A percentile compares a stretch with the other conserved stretches of the same genome.
These are phyloP conservation scores for Nannochloris sp. DNA, from an alignment of 139 green algal genomes.

Conservation along the genomic window DNA sequence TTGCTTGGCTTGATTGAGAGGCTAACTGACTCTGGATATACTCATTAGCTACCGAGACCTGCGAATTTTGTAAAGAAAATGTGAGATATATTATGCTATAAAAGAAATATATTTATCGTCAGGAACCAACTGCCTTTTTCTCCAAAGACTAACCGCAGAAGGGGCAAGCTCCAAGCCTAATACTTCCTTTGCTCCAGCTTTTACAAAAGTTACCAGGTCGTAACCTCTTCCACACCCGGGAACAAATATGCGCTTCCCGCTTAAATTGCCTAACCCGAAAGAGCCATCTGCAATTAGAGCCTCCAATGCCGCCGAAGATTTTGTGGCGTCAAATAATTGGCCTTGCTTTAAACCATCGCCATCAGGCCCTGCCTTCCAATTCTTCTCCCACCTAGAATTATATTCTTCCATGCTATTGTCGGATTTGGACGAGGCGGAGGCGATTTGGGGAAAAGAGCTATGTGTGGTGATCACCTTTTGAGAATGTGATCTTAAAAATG, in stretches of 20 bases:
- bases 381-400: constrained; percentile 1
- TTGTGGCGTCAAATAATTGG: background rate
- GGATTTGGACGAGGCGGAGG: too few relatives aligned
- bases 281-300: background rate
- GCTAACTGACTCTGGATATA: background rate
- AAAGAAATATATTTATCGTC: too few relatives aligned
- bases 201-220: constrained; percentile 33
- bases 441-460: too few relatives aligned
- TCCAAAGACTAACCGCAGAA: constrained; percentile 16
- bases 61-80: background rate
- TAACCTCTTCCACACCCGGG: constrained; percentile 51
- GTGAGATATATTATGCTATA: too few relatives aligned
- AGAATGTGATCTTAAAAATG: background rate
- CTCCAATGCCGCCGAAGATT: background rate
- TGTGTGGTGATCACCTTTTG: too few relatives aligned
- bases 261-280: background rate
- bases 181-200: constrained; percentile 14
- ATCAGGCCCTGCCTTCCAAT: background rate
- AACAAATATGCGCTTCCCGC: constrained; percentile 26
- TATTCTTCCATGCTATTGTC: constrained; percentile 14
- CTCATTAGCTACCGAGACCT: background rate
- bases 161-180: constrained; percentile 36
- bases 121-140: too few relatives aligned
- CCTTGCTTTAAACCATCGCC: constrained; percentile 1
- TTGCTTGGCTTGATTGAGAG: background rate